Evolutionary conservation across 768 basidiomycete species (phyloP), one percentile per base, ranked within the genome.

Genomic region (Mycena polygramma): DNA sequence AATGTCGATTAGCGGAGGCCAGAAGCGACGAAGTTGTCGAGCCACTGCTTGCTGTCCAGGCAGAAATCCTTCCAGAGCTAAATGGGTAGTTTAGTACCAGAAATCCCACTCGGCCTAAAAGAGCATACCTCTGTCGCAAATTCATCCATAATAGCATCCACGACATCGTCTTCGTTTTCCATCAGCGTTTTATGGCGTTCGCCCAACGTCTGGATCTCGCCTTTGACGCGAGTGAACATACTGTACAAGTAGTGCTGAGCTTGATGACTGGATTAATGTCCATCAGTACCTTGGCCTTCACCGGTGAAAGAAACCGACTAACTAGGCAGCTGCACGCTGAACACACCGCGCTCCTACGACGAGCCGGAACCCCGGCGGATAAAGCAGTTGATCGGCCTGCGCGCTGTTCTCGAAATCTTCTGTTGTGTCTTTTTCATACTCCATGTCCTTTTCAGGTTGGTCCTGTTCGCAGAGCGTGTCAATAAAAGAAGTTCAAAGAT

Each of bases 341-440:
- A 58, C 46, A 52, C 71, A 72, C 5, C 59, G 51, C 17, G 53
- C 58, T 10, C 71, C 68, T 19, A 72, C 46, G 13, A 66, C 48
- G 39, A 72, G 68, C 49, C 67, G 59, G 54, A 66, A 72, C 5
- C 53, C 63, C n/a, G 67, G 68, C 14, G 52, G 63, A 36, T 72
- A 72, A 14, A 30, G 54, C 0, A 69, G 8, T 11, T 57, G 26
- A 1, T 36, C 49, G 30, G 59, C 68, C 14, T 57, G 26, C 7
- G 71, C 64, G 15, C 68, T 49, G 41, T 62, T 69, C 19, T 46
- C 24, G 15, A 61, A 55, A 52, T 66, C 45, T 1, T 19, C 3
- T 6, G 53, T 65, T 15, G 67, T 66, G 14, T 39, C 43, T 14
- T 26, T 43, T 24, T 41, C n/a, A 48, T 72, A 72, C 13, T 53